These are phyloP conservation scores for Myrica gale DNA, from an alignment of 306 rosid species.

Conservation along the genomic window DNA sequence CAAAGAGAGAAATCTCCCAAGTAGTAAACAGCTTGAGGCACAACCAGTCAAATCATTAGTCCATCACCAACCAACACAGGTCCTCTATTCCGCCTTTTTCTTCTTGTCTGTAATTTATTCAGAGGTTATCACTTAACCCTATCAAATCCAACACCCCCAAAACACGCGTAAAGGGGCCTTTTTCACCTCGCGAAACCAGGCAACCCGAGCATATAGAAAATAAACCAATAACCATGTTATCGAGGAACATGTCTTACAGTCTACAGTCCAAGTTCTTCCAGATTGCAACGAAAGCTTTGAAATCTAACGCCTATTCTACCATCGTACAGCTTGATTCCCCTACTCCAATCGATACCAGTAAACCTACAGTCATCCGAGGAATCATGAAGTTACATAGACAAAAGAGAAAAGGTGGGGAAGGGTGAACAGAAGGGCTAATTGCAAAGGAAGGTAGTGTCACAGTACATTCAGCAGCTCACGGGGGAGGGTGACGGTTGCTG, in stretches of 20 bases:
- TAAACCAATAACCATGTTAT: background rate
- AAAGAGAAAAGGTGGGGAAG: background rate
- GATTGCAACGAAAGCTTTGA: constrained; percentile 23
- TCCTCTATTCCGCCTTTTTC: background rate
- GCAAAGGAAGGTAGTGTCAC: constrained; percentile 21
- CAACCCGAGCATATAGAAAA: background rate
- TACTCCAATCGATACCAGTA: constrained; percentile 29
- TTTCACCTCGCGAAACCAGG: background rate
- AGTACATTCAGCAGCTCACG: constrained; percentile 43
- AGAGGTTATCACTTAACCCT: background rate
- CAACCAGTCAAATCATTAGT: no score
- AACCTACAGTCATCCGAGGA: constrained; percentile 44
- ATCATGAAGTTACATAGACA: constrained; percentile 31
- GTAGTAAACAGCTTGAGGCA: no score
- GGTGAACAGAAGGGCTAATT: constrained; percentile 20
- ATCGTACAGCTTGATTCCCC: constrained; percentile 28
- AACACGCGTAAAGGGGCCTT: background rate
- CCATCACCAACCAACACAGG: no score
- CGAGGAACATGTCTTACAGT: constrained; percentile 26
- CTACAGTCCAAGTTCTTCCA: constrained; percentile 34
- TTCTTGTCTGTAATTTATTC: background rate
- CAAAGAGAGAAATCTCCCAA: no score
- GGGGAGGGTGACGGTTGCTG: constrained; percentile 14
- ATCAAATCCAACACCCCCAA: background rate
- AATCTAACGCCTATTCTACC: constrained; percentile 47